A percentile compares a stretch with the other conserved stretches of the same genome.
Conservation (phyloP, 2,329 filamentous ascomycete genomes). For the Xylariomycetidae sp. region DNA sequence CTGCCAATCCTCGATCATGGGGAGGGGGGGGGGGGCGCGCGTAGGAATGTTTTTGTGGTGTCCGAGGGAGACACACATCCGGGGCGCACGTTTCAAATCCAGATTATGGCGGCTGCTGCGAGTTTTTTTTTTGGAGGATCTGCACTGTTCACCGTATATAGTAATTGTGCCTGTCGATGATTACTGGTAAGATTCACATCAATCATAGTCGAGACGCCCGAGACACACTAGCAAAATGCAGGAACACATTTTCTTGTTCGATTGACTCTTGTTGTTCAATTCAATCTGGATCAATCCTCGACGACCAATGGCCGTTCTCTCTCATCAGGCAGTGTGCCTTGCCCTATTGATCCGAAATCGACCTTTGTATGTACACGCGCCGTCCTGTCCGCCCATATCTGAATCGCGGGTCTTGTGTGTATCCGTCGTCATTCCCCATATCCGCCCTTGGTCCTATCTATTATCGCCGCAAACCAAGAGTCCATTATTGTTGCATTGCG, state of each 20-base stretch:
- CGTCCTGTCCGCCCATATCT: too few species aligned
- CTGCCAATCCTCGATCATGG: too few species aligned
- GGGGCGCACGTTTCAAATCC: too few species aligned
- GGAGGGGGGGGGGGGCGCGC: too few species aligned
- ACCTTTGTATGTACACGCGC: constrained; percentile 12
- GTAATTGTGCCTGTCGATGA: constrained; percentile 15
- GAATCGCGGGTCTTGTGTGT: constrained; percentile 8
- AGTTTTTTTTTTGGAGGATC: not conserved
- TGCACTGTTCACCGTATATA: not conserved
- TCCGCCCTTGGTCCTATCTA: constrained; percentile 11
- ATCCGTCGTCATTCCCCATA: constrained; percentile 4
- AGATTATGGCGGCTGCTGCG: too few species aligned
- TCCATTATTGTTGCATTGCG: constrained; percentile 7
- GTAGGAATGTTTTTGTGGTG: too few species aligned
- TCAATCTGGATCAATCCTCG: constrained; percentile 9
- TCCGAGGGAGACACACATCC: too few species aligned
- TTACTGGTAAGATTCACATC: constrained; percentile 3
- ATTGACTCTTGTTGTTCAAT: constrained; percentile 7
- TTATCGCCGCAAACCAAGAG: constrained; percentile 10
- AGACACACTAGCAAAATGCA: too few species aligned
- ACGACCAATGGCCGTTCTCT: constrained; percentile 6
- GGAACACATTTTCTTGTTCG: too few species aligned
- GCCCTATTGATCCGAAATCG: constrained; percentile 6
- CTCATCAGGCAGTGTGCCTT: constrained; percentile 5
- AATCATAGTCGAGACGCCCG: too few species aligned